These are phyloP conservation scores for Kuraishia ogatae DNA, from an alignment of 805 yeast genomes.

Conservation along the genomic window DNA sequence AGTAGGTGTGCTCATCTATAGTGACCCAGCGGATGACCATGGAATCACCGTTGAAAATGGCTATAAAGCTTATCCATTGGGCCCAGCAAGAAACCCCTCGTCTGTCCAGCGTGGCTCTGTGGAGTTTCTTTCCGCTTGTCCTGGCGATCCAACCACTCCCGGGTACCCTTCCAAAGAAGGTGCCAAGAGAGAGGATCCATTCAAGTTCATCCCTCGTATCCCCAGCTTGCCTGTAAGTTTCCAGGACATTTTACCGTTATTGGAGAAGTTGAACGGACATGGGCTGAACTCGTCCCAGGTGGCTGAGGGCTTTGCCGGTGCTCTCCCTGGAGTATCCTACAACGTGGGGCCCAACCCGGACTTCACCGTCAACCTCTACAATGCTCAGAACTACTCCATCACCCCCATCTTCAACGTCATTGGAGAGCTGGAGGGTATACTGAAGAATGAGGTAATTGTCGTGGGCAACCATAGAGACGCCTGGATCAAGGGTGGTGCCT, in stretches of 20 bases:
- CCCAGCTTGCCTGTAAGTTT: slow-evolving; percentile 67
- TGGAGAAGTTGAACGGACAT: slow-evolving; percentile 46
- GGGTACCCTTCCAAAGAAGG: slow-evolving; percentile 50
- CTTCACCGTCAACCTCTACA: slow-evolving; percentile 42
- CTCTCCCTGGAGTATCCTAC: slow-evolving; percentile 27
- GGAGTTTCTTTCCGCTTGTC: slow-evolving; percentile 47
- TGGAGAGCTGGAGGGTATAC: slow-evolving; percentile 49
- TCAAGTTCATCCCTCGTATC: slow-evolving; percentile 45
- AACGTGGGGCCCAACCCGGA: slow-evolving; percentile 27
- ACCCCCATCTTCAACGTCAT: slow-evolving; percentile 56
- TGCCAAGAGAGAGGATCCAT: slow-evolving; percentile 41
- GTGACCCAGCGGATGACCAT: slow-evolving; percentile 64
- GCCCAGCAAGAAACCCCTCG: slow-evolving; percentile 72
- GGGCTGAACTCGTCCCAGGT: slow-evolving; percentile 31
- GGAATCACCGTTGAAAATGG: slow-evolving; percentile 46
- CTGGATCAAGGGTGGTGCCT: slow-evolving; percentile 75
- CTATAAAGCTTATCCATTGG: slow-evolving; percentile 58
- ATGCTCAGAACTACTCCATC: slow-evolving; percentile 52
- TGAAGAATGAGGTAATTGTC: slow-evolving; percentile 44
- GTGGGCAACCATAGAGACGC: slow-evolving; percentile 77
- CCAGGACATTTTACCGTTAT: slow-evolving; percentile 54
- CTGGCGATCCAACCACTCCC: slow-evolving; percentile 80
- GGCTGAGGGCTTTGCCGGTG: slow-evolving; percentile 19
- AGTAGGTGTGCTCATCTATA: slow-evolving; percentile 53
- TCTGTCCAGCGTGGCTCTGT: slow-evolving; percentile 74